A percentile compares a stretch with the other conserved stretches of the same genome.
Evolutionary conservation across 2,329 filamentous ascomycete genomes (phyloP).

Genomic region (Penicillium sp.): DNA sequence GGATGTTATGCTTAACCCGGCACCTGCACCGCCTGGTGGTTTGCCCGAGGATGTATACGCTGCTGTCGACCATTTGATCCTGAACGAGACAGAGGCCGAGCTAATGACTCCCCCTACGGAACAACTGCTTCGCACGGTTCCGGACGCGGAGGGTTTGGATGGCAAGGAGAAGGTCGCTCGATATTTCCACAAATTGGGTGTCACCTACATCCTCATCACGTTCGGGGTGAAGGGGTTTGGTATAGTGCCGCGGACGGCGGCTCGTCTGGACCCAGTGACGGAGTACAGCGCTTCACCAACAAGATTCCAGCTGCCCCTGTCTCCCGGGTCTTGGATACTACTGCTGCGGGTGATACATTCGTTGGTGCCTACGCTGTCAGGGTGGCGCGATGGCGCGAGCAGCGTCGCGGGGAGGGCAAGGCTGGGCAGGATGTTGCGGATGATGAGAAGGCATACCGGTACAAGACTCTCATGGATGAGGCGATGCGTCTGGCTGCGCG

Average conservation of each 20-base stretch:
- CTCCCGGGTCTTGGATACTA: slow-evolving; percentile 79
- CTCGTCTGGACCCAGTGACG: slow-evolving; percentile 42
- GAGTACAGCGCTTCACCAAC: slow-evolving; percentile 32
- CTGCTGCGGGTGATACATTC: slow-evolving; percentile 91
- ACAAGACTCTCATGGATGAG: slow-evolving; percentile 48
- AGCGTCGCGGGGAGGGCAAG: slow-evolving; percentile 49
- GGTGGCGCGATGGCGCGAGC: slow-evolving; percentile 56
- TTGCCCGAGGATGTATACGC: slow-evolving; percentile 67
- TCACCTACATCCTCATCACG: slow-evolving; percentile 77
- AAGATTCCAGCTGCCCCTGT: slow-evolving; percentile 66
- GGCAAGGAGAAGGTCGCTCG: slow-evolving; percentile 56
- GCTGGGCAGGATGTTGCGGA: slow-evolving; percentile 48
- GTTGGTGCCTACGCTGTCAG: slow-evolving; percentile 82
- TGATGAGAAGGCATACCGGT: slow-evolving; percentile 38
- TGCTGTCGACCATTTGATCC: slow-evolving; percentile 73
- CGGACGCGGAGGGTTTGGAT: slow-evolving; percentile 43
- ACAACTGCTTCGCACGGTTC: slow-evolving; percentile 29
- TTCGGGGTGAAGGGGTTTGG: slow-evolving; percentile 75
- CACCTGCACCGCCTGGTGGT: slow-evolving; percentile 73
- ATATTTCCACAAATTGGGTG: slow-evolving; percentile 67
- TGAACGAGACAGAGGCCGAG: slow-evolving; percentile 88
- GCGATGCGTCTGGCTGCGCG: slow-evolving; percentile 45
- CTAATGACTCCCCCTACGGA: slow-evolving; percentile 61
- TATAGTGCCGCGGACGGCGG: slow-evolving; percentile 57
- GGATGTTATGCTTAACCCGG: slow-evolving; percentile 79